Base-by-base conservation (phyloP, 148 eudicot genomes). In the Rhododendron ferrugineum region DNA sequence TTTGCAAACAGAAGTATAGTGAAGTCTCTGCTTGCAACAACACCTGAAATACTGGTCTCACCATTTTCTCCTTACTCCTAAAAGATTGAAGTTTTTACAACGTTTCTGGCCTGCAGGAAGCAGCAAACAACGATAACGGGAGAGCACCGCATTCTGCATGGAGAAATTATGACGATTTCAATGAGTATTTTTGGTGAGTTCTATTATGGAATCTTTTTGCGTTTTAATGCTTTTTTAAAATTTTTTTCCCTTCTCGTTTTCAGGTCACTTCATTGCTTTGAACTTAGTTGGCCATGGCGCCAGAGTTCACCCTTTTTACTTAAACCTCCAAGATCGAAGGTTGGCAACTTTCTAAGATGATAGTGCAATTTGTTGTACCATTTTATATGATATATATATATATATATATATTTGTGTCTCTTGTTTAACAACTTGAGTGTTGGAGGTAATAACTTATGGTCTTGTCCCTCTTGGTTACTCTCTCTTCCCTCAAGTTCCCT, bases 111-210 rank as follows among this genome's bases (percentile, higher is more conserved):
- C 40, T 85, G 82, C 90, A 97, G 99, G 99, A 97, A 91, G 98
- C 99, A 49, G 85, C 64, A 47, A 95, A 91, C 91, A 97, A 95
- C 86, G 90, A 92, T 77, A 95, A 97, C 85, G 99, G 99, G 46
- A 91, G 93, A 62, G 99, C 99, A 79, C 94, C 98, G 83, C 99
- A 97, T 94, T 97, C 99, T 62, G 89, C 92, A 46, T 97, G 99
- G 99, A 97, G 99, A 91, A 97, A 97, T 85, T 97, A 97, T 90
- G 99, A 97, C 50, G 99, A 97, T 87, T 97, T 97, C 66, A 97
- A 97, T 91, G 99, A 97, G 86, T 97, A 92, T 86, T 97, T 97
- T 83, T 97, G 99, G 99, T 95, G 87, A 87, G 94, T 75, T 73
- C 80, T 85, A 77, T 58, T 40, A 36, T 30, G 34, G 46, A 37